A percentile compares a stretch with the other conserved stretches of the same genome.
These are phyloP conservation scores for Colletotrichum sp. DNA, from an alignment of 2,329 filamentous ascomycete species.

Conservation along the genomic window DNA sequence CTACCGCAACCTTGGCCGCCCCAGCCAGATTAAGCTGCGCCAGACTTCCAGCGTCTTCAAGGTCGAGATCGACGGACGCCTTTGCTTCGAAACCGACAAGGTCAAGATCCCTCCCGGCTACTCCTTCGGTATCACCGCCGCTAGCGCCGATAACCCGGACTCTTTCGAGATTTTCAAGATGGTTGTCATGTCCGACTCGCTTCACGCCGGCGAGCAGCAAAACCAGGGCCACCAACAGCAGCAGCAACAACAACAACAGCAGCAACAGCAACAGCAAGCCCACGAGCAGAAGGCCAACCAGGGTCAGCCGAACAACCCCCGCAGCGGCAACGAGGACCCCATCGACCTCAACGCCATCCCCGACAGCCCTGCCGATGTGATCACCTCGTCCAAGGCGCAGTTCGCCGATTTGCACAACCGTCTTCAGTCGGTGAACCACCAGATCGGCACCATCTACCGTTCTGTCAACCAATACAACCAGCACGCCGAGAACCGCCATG, in stretches of 20 bases:
- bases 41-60: constrained; percentile 71
- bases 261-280: constrained; percentile 38
- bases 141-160: constrained; percentile 89
- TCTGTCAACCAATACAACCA: constrained; percentile 56
- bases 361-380: constrained; percentile 52
- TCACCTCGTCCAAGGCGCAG: constrained; percentile 62
- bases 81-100: constrained; percentile 85
- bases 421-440: constrained; percentile 75
- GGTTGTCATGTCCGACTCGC: constrained; percentile 67
- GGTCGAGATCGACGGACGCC: constrained; percentile 79
- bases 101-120: constrained; percentile 82
- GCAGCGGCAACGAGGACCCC: constrained; percentile 30
- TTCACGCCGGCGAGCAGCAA: constrained; percentile 32
- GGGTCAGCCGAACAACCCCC: constrained; percentile 28
- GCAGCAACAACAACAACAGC: constrained; percentile 37
- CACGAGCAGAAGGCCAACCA: constrained; percentile 29
- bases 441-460: constrained; percentile 67
- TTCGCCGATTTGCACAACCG: constrained; percentile 87
- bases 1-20: constrained; percentile 90
- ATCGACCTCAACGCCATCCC: constrained; percentile 46
- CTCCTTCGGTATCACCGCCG: constrained; percentile 85
- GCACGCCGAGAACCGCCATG: constrained; percentile 60
- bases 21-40: constrained; percentile 77
- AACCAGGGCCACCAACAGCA: constrained; percentile 25
- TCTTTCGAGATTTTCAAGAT: constrained; percentile 95